Conservation (phyloP, 2,329 filamentous ascomycete genomes). For the Calonectria crousiana region DNA sequence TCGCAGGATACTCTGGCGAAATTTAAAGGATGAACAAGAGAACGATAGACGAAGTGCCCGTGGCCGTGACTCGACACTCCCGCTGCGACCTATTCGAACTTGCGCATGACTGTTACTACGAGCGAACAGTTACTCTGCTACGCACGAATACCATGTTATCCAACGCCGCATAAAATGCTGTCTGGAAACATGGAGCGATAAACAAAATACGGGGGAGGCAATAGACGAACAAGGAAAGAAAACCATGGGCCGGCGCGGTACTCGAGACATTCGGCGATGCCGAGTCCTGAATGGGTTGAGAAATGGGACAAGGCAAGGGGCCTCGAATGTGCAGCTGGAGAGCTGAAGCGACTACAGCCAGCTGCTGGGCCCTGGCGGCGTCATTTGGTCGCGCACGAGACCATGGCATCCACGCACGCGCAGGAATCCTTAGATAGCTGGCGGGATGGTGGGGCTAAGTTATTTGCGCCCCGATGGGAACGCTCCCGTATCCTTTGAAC, state of each 20-base stretch:
- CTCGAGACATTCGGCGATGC: conserved; percentile 2
- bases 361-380: background rate
- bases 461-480: conserved; percentile 19
- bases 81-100: background rate
- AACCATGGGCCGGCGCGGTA: background rate
- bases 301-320: conserved; percentile 20
- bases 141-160: background rate
- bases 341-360: background rate
- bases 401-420: conserved; percentile 33
- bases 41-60: background rate
- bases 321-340: background rate
- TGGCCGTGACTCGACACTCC: background rate
- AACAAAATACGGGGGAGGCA: background rate
- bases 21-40: conserved; percentile 72
- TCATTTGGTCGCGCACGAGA: conserved; percentile 40
- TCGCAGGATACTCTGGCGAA: conserved; percentile 73
- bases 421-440: conserved; percentile 25
- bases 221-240: background rate
- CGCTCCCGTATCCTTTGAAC: conserved; percentile 12
- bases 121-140: background rate
- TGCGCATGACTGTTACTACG: background rate
- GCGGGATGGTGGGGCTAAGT: conserved; percentile 39
- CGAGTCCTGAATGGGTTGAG: conserved; percentile 12
- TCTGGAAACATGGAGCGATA: background rate
- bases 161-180: background rate